Evolutionary conservation across 257 asterid genomes (phyloP), one percentile per base, ranked within the genome.

Genomic region (Ilex asprella): DNA sequence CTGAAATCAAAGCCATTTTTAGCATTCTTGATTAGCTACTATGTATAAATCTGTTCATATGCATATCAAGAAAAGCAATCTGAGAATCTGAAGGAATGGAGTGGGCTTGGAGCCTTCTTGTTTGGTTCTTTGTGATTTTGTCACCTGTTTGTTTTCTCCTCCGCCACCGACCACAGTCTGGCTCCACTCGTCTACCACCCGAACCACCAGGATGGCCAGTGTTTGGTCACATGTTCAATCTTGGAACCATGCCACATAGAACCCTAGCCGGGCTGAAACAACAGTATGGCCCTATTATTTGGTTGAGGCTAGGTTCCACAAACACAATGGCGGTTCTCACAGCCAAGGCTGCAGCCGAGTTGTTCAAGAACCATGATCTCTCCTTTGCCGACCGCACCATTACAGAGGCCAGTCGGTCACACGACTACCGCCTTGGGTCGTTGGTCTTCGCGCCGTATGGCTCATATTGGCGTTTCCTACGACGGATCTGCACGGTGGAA

Each of bases 361-460:
- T 74, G 56, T 74, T 74, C 79, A 74, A 69, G 73, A 70, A 74
- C 69, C 79, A 74, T 49, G 79, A 74, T 16, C 32, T 74, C 64
- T 10, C 56, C 29, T 74, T 74, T 10, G 67, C 56, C 10, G 79
- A 74, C 31, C 56, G 79, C 21, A 67, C 60, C 2, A 15, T 71
- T 3, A 62, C 52, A 1, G 75, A 64, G 16, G 21, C 60, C 39
- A 76, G 56, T 75, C 64, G 16, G 62, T 32, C 53, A 5, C 72
- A 71, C 12, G 31, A 49, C 13, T 76, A 55, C 31, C 46, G 71
- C 51, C 39, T 67, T 52, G 46, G 75, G 4, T 76, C 81, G 0
- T 35, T 76, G 47, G 55, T 66, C 2, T 2, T 76, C 27, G 77
- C 77, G 13, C 73, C 73, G 15, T 74, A 74, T 27, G 79, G 79